Evolutionary conservation across 805 yeast species (phyloP), one percentile per base, ranked within the genome.

Genomic region (Yamadazyma sp.): DNA sequence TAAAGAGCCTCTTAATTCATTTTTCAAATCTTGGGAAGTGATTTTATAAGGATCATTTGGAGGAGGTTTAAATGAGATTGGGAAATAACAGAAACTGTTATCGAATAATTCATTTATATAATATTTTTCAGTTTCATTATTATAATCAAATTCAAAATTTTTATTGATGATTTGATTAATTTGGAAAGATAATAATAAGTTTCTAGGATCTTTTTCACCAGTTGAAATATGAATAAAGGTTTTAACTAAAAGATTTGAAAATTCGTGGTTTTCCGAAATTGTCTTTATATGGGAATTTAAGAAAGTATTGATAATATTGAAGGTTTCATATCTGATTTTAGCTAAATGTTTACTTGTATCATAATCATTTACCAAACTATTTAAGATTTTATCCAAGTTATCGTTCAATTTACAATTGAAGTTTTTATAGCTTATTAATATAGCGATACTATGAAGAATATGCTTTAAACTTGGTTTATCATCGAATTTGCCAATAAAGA

Each of bases 141-240:
- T 43, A 2, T 36, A 26, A 22, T 56, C 61, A 31, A 65, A 58
- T 4, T 33, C 43, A 18, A 78, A 62, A 3, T 47, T 48, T 14
- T 52, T 39, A 13, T 78, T 66, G 10, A 89, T 73, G 4, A 35
- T 27, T 9, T 56, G 45, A 44, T 80, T 77, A 28, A 87, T 50
- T 4, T 65, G 55, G 48, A 91, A 86, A 1, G 95, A 83, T 1
- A 74, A 42, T 48, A 93, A 54, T 43, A 93, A 65, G 58, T 94
- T 93, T 40, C 84, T 72, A 3, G 99, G 99, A 58, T 93, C 98
- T 49, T 93, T 94, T 52, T 93, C 99, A 24, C 95, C 95, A 11
- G 77, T 68, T 2, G 95, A 85, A 19, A 87, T 52, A 38, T 78
- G 77, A 23, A 86, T 52, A 44, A 83, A 89, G 0, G 82, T 56